Evolutionary conservation across 371 early-diverging fungal species (phyloP).

Genomic region (Mortierella sp.): DNA sequence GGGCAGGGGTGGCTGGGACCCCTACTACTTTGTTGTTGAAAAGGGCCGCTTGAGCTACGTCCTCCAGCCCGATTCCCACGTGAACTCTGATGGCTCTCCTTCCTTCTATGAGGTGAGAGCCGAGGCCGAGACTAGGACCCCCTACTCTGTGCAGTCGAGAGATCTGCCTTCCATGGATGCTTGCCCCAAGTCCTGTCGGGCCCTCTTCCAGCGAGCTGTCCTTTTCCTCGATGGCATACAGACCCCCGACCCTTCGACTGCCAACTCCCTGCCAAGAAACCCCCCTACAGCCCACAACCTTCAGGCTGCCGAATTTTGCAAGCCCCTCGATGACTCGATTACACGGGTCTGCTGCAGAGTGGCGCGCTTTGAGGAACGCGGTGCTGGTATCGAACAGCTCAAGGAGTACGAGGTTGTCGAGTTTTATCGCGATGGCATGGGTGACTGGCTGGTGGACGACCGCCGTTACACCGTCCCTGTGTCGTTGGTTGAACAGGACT

Average conservation of each 20-base stretch:
- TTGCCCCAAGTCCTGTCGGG: neutral
- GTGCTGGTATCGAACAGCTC: neutral
- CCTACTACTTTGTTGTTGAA: neutral
- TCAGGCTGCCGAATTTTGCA: neutral
- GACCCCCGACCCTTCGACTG: neutral
- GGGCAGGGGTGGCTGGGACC: neutral
- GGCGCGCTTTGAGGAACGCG: neutral
- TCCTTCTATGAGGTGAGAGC: neutral
- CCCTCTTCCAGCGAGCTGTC: neutral
- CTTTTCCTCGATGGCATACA: neutral
- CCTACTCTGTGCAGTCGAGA: neutral
- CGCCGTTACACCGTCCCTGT: neutral
- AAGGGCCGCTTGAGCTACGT: neutral
- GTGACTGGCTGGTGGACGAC: neutral
- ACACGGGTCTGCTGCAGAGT: neutral
- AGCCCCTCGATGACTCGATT: neutral
- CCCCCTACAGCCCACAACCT: neutral
- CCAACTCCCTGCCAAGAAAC: too few relatives aligned
- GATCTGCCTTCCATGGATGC: neutral
- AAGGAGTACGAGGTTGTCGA: neutral
- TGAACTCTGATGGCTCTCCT: too few relatives aligned
- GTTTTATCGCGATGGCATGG: neutral
- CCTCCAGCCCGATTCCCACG: neutral
- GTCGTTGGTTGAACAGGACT: neutral
- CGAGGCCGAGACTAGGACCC: neutral